phyloP scores from a whole-genome alignment of 192 early-diverging fungal genomes.

The Backusella morwellensis region DNA sequence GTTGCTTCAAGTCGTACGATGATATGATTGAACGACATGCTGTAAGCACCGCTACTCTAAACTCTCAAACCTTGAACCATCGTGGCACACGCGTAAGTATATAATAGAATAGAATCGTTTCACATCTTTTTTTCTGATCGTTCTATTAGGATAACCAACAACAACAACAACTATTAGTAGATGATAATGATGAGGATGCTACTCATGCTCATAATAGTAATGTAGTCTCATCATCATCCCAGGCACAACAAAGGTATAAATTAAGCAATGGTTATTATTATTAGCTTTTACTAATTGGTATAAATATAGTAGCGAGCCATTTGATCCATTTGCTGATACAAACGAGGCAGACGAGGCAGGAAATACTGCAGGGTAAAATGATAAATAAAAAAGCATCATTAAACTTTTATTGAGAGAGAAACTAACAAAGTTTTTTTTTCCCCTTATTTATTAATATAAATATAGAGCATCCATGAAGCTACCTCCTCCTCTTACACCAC shows the following conservation, averaged over 20 bases:
- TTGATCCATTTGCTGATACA: constrained; percentile 19
- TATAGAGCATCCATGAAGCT: constrained; percentile 1
- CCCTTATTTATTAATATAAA: neutral
- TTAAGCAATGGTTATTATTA: neutral
- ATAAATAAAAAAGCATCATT: neutral
- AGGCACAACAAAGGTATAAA: neutral
- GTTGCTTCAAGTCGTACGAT: constrained; percentile 54
- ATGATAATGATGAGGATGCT: neutral
- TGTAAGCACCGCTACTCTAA: constrained; percentile 41
- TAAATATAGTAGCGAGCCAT: neutral
- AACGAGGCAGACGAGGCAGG: neutral
- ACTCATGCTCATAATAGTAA: neutral
- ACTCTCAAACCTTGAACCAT: constrained; percentile 34
- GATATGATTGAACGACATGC: constrained; percentile 56
- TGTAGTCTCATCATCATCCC: neutral
- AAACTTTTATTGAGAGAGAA: neutral
- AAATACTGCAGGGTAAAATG: neutral
- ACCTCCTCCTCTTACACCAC: constrained; percentile 1
- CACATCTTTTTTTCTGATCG: neutral
- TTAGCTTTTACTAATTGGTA: neutral
- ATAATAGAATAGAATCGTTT: neutral
- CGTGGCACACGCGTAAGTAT: neutral
- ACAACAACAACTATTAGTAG: neutral
- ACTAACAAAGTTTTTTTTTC: neutral
- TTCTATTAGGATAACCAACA: constrained; percentile 4